These are phyloP conservation scores for Scheffersomyces stambukii DNA, from an alignment of 1,139 yeast species.

Conservation along the genomic window DNA sequence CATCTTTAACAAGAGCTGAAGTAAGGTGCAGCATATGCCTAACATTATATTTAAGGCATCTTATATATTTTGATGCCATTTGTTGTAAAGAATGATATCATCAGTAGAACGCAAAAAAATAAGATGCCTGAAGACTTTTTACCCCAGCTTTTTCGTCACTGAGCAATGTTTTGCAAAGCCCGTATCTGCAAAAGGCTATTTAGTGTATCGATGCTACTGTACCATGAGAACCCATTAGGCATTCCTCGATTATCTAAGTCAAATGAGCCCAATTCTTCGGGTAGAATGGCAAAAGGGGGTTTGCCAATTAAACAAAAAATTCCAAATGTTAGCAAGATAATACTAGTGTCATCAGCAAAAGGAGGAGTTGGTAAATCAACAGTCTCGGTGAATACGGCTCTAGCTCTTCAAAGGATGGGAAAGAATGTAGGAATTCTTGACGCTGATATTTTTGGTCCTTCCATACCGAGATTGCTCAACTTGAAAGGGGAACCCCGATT, in stretches of 20 bases:
- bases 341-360: constrained; percentile 75
- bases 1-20: no score
- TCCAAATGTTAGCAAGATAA: constrained; percentile 56
- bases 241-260: constrained; percentile 37
- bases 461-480: constrained; percentile 66
- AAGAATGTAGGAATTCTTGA: constrained; percentile 67
- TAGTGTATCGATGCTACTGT: no score
- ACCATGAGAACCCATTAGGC: constrained; percentile 43
- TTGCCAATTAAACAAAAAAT: constrained; percentile 53
- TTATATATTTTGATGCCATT: no score
- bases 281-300: no score
- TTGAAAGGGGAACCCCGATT: constrained; percentile 65
- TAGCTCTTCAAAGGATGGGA: constrained; percentile 54
- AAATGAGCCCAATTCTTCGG: no score
- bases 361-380: constrained; percentile 72
- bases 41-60: no score
- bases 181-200: no score
- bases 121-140: no score
- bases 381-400: constrained; percentile 61
- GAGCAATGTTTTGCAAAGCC: no score
- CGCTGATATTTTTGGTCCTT: constrained; percentile 83
- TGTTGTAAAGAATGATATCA: no score
- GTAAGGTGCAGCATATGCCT: constrained; percentile 4
- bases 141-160: no score
- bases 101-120: no score